Base-by-base conservation (phyloP, 305 asterid genomes). In the Coffea humblotiana region DNA sequence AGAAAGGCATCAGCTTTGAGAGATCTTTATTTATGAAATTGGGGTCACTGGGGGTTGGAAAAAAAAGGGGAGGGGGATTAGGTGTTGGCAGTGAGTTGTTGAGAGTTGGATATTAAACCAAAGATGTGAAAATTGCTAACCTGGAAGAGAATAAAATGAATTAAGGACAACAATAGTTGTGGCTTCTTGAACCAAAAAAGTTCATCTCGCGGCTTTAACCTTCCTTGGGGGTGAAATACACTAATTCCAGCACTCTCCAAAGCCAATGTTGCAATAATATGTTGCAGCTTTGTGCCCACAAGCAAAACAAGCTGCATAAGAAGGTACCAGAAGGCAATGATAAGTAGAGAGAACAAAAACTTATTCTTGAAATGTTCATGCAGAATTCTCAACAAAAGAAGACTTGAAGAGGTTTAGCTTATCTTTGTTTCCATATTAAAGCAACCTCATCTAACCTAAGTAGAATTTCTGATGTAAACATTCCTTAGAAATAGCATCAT, bases 141-240 rank as follows among this genome's bases (percentile, higher is more conserved):
- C 99, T 90, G 94, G 85, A 96, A 94, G 71, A 96, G 97, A 84
- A 96, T 84, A 77, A 96, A 96, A 85, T 94, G 98, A 82, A 96
- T 92, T 81, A 96, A 85, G 85, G 91, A 88, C 85, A 96, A 71
- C 76, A 89, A 74, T 19, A 94, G 78, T 84, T 94, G 92, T 32
- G 98, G 97, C 82, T 91, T 94, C 74, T 92, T 91, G 85, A 95
- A 90, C 99, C 99, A 96, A 85, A 96, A 96, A 64, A 96, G 92
- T 79, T 94, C 99, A 43, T 96, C 97, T 58, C 99, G 88, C 47
- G 90, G 98, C 80, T 91, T 94, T 75, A 94, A 85, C 87, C 83
- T 93, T 32, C 86, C 85, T 58, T 91, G 92, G 1, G 87, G 61
- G 75, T 86, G 88, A 49, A 87, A 87, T 77, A 90, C 92, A 48